Percentiles rank a stretch among this genome's conserved stretches.
These are phyloP conservation scores for Chaetothyriales sp. DNA, from an alignment of 2,329 filamentous ascomycete genomes.

Conservation along the genomic window DNA sequence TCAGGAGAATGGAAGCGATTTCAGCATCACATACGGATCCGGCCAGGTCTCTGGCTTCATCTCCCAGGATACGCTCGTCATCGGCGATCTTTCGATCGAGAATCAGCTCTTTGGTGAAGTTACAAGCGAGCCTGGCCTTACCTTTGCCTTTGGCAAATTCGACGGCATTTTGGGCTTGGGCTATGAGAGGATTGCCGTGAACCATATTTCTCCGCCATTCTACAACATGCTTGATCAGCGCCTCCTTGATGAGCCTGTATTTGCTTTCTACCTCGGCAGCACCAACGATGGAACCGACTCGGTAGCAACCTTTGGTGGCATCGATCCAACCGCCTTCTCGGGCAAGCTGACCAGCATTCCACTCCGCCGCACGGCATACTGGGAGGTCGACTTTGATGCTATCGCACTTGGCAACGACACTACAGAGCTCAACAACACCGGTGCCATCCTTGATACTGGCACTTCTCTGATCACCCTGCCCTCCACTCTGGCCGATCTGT, in stretches of 20 bases:
- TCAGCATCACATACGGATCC: constrained; percentile 91
- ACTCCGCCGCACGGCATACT: constrained; percentile 96
- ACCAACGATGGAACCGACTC: constrained; percentile 60
- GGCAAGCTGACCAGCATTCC: constrained; percentile 89
- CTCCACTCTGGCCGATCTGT: constrained; percentile 76
- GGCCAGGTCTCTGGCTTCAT: constrained; percentile 88
- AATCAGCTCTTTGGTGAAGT: constrained; percentile 92
- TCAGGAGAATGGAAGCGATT: constrained; percentile 83
- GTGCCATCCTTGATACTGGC: constrained; percentile 94
- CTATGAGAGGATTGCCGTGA: constrained; percentile 94
- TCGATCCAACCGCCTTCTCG: constrained; percentile 67
- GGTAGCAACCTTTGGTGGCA: constrained; percentile 77
- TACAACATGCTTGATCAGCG: constrained; percentile 90
- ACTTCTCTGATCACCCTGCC: constrained; percentile 96
- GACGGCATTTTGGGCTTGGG: constrained; percentile 83
- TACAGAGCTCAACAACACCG: constrained; percentile 84
- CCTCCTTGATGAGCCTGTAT: constrained; percentile 80
- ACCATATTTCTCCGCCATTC: constrained; percentile 86
- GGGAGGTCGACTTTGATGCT: constrained; percentile 92
- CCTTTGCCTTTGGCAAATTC: constrained; percentile 94
- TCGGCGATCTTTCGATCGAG: constrained; percentile 81
- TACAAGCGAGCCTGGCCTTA: constrained; percentile 85
- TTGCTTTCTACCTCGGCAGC: constrained; percentile 88
- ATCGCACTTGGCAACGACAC: constrained; percentile 77
- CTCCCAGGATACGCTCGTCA: constrained; percentile 72